A percentile compares a stretch with the other conserved stretches of the same genome.
phyloP scores from a whole-genome alignment of 192 early-diverging fungal genomes.

The Nowakowskiella sp. region DNA sequence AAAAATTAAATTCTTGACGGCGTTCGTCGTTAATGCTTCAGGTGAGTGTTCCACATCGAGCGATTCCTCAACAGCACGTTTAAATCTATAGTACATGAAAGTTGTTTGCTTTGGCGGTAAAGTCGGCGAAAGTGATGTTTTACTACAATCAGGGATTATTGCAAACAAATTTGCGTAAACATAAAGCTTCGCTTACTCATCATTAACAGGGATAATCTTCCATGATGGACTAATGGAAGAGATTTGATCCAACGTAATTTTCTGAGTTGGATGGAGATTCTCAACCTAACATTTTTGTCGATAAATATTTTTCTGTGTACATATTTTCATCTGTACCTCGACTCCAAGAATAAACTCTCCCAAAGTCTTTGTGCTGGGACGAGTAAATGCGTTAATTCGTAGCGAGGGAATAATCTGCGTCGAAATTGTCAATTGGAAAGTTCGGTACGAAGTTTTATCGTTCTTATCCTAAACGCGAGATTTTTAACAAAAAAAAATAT shows the following conservation, averaged over 20 bases:
- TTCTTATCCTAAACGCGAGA: constrained; percentile 26
- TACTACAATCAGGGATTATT: constrained; percentile 1
- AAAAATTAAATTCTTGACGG: constrained; percentile 40
- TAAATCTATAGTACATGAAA: constrained; percentile 41
- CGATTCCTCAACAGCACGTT: constrained; percentile 2
- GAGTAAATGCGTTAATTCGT: constrained; percentile 88
- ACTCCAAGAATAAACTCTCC: constrained; percentile 88
- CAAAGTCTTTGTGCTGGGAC: constrained; percentile 64
- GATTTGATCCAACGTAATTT: constrained; percentile 61
- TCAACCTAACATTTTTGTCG: constrained; percentile 62
- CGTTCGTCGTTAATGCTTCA: constrained; percentile 37
- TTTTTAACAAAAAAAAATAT: constrained; percentile 14
- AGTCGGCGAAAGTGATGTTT: constrained; percentile 5
- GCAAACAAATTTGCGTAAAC: constrained; percentile 3
- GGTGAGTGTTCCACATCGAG: constrained; percentile 20
- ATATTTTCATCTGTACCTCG: constrained; percentile 55
- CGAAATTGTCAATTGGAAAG: constrained; percentile 47
- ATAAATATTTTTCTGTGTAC: no score
- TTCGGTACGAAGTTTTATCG: constrained; percentile 55
- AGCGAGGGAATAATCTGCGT: constrained; percentile 76
- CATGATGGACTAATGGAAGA: constrained; percentile 64
- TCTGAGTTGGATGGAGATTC: constrained; percentile 51
- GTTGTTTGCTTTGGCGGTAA: constrained; percentile 27
- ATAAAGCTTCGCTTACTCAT: constrained; percentile 27
- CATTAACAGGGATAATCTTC: constrained; percentile 51